Percentiles rank a stretch among this genome's conserved stretches.
Conservation (phyloP, 805 yeast species). For the Pichia pseudocactophila region DNA sequence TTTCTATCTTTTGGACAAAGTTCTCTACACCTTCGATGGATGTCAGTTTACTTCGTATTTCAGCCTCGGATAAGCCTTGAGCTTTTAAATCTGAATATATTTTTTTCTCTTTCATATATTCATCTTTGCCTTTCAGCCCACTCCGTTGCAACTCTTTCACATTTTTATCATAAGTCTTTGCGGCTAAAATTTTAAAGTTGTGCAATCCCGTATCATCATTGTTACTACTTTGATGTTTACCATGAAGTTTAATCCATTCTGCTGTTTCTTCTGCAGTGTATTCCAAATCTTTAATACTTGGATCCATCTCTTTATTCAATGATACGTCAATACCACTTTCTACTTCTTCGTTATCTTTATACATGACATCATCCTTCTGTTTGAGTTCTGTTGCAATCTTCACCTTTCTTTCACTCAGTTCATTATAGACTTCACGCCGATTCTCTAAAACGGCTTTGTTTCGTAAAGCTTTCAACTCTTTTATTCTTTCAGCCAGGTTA, state of each 20-base stretch:
- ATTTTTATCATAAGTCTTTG: constrained; percentile 35
- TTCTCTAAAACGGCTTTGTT: constrained; percentile 6
- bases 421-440: constrained; percentile 10
- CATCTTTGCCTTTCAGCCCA: constrained; percentile 23
- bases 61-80: constrained; percentile 20
- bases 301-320: constrained; percentile 19
- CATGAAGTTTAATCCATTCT: constrained; percentile 33
- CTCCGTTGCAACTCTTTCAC: constrained; percentile 6
- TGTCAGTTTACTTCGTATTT: constrained; percentile 27
- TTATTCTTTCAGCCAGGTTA: constrained; percentile 1
- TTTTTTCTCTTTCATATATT: constrained; percentile 33
- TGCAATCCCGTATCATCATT: too few species aligned
- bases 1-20: constrained; percentile 28
- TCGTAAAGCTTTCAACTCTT: constrained; percentile 5
- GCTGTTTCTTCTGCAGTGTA: constrained; percentile 59
- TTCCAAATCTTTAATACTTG: constrained; percentile 31
- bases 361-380: neutral
- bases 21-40: constrained; percentile 25
- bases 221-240: neutral
- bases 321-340: neutral
- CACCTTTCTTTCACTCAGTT: constrained; percentile 4
- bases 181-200: constrained; percentile 40
- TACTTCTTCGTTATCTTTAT: neutral
- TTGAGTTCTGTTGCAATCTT: neutral
- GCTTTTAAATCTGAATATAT: constrained; percentile 15